Evolutionary conservation across 768 basidiomycete species (phyloP).

Genomic region (Candolleomyces aberdarensis): DNA sequence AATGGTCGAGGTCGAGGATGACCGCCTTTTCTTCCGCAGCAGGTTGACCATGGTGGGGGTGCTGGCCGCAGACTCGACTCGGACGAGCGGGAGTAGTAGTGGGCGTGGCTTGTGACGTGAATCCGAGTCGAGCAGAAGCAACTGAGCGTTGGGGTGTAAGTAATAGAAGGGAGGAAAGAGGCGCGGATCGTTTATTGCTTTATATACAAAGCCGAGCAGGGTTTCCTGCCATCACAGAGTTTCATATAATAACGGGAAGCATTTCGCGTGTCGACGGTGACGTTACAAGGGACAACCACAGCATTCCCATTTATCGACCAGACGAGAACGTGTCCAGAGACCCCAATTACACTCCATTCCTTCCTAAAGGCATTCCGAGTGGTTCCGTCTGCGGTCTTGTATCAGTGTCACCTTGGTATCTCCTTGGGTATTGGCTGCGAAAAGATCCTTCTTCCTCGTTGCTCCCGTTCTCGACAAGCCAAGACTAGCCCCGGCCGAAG

Average conservation of each 20-base stretch:
- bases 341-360: neutral
- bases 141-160: too few relatives aligned
- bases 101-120: neutral
- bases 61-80: neutral
- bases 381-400: too few relatives aligned
- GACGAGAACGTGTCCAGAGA: constrained; percentile 1
- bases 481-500: neutral
- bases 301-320: neutral
- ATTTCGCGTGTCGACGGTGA: neutral
- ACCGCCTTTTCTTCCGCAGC: constrained; percentile 9
- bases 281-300: neutral
- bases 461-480: neutral
- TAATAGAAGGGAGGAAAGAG: neutral
- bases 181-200: neutral
- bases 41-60: constrained; percentile 1
- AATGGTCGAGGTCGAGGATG: neutral
- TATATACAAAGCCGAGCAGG: neutral
- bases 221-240: neutral
- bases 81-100: neutral
- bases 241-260: neutral
- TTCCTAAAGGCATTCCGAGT: neutral
- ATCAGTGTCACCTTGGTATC: neutral
- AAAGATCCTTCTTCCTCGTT: neutral
- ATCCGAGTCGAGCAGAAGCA: neutral
- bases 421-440: neutral